Base-by-base conservation (phyloP, 2,329 filamentous ascomycete species). In the Ascochyta viciae-villosae region DNA sequence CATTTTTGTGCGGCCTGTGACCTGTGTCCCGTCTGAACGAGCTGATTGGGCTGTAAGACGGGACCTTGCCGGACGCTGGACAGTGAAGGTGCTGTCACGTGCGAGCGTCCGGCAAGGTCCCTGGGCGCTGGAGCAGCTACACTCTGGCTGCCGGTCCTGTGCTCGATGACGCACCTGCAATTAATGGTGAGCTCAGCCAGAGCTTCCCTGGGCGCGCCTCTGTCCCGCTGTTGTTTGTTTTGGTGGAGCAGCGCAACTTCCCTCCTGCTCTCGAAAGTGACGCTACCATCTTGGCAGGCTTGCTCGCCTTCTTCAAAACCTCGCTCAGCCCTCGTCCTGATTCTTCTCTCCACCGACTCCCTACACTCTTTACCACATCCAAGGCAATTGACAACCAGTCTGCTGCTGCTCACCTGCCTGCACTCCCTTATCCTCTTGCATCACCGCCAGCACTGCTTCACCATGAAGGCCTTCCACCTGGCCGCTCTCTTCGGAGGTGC, bases 401-500 rank as follows among this genome's bases (percentile, higher is more conserved):
- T 16, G 40, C 62, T 65, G 61, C 61, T 60, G 46, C 41, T 53
- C 59, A 46, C 52, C 49, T 50, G 39, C 29, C 37, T 46, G 57
- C 69, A 61, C 66, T 68, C 62, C 46, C 63, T 65, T 48, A 57
- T 50, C 41, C 47, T 61, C 54, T 55, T 47, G 34, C 50, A 60
- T 54, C 58, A 54, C 56, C 45, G 38, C 49, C 46, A 58, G 48
- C 57, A 55, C 53, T 57, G 50, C 46, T 29, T 60, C 60, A 50
- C 43, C 53, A 74, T 74, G 72, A 72, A 70, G 68, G 34, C 61
- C 23, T 31, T 62, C 51, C 61, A 68, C 47, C 40, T 71, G 40
- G 59, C 61, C 31, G 54, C 60, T 40, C 61, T 73, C 57, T 48
- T 73, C 24, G 66, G 60, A 50, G 65, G 65, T 49, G 58, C 55